Conservation (phyloP, 495 filamentous ascomycete species). For the Copromyces sp. region DNA sequence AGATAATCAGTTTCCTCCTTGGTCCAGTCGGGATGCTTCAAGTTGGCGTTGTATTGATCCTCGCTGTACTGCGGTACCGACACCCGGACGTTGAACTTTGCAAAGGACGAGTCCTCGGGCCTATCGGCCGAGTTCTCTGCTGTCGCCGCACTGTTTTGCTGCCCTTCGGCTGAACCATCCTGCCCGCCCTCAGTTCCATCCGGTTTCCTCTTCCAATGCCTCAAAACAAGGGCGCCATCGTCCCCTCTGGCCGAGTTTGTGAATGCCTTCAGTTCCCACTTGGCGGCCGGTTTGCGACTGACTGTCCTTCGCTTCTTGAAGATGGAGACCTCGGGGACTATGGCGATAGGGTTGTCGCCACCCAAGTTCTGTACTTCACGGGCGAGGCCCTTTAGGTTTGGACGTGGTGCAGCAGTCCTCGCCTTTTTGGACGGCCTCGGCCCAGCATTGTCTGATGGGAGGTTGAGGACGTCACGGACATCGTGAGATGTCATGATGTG, state of each 20-base stretch:
- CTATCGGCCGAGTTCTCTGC: slow-evolving; percentile 15
- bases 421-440: slow-evolving; percentile 63
- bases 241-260: slow-evolving; percentile 43
- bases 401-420: slow-evolving; percentile 59
- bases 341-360: slow-evolving; percentile 38
- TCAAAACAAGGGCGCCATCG: slow-evolving; percentile 44
- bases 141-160: slow-evolving; percentile 5
- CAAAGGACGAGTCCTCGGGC: slow-evolving; percentile 46
- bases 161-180: slow-evolving; percentile 8
- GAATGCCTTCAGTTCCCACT: slow-evolving; percentile 43
- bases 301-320: slow-evolving; percentile 40
- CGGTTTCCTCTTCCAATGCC: slow-evolving; percentile 52
- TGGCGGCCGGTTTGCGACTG: slow-evolving; percentile 53
- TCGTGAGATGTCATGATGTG: slow-evolving; percentile 64
- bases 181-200: slow-evolving; percentile 17
- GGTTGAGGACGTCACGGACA: slow-evolving; percentile 82
- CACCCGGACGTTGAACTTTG: slow-evolving; percentile 76
- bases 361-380: slow-evolving; percentile 52
- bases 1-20: slow-evolving; percentile 91
- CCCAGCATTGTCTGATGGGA: slow-evolving; percentile 54
- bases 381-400: slow-evolving; percentile 47
- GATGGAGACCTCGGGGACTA: slow-evolving; percentile 34
- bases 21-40: slow-evolving; percentile 70
- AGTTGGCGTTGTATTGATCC: slow-evolving; percentile 68
- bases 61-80: slow-evolving; percentile 69